Base-by-base conservation (phyloP, 2,329 filamentous ascomycete genomes). In the Bertia moriformis region DNA sequence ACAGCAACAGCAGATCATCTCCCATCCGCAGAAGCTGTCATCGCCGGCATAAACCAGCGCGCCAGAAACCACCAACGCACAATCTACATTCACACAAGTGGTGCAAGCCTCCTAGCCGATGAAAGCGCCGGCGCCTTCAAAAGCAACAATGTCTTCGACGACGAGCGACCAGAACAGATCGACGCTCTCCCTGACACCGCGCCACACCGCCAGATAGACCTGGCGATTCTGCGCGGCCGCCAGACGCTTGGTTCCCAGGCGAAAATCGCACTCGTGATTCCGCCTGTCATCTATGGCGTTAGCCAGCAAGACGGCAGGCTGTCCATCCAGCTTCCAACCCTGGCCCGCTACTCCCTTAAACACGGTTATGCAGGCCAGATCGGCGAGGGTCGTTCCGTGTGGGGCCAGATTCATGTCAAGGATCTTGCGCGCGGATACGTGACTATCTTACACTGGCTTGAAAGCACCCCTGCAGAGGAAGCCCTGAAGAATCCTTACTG, bases 1-100 rank as follows among this genome's bases (percentile, higher is more conserved):
- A 66, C 61, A 4, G 66, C 66, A 12, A 66, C 63, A 3, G 63
- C 65, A 3, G 65, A 69, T 49, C 57, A 69, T 41, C 48, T 63
- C 14, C 59, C 61, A 10, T 62, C 58, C 12, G 65, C 56, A 1
- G 45, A 63, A 45, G 62, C 64, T 14, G 54, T 70, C 12, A 48
- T 69, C 3, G 55, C 58, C 7, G 66, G 63, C 4, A 47, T 69
- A 38, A 45, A 54, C 37, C 45, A 57, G 39, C 57, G 63, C 4
- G 56, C 61, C 2, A 44, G 49, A 2, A 45, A 56, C 22, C 54
- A 52, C 10, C 54, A 59, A 19, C 41, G 41, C 18, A 64, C 62
- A 14, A 63, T 64, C 42, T 70, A 58, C 52, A 66, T 69, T 41
- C 66, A 69, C 46, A 69, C 65, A 3, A 61, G 58, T 4, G 66